Percentiles rank a stretch among this genome's conserved stretches.
Conservation (phyloP, 345 rosid genomes). For the Eucalyptus dawsonii region DNA sequence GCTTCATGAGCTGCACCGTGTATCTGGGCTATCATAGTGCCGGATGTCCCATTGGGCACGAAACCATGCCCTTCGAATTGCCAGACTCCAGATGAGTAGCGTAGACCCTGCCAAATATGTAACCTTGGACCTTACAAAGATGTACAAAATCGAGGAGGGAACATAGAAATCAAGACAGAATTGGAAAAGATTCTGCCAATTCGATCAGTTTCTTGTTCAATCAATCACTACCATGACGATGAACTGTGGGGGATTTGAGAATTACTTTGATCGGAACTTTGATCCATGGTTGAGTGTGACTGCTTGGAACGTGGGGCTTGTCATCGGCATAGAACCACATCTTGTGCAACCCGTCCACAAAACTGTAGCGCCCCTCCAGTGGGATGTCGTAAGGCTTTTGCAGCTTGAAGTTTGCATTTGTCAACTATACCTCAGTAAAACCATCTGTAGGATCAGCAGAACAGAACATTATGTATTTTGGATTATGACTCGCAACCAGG, state of each 20-base stretch:
- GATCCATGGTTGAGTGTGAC: conserved; percentile 7
- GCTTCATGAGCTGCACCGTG: conserved; percentile 9
- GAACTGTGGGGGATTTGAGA: not conserved
- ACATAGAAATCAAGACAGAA: not conserved
- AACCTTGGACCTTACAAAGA: not conserved
- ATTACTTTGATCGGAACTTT: not conserved
- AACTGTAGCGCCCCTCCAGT: not conserved
- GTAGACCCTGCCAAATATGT: conserved; percentile 9
- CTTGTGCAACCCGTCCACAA: not conserved
- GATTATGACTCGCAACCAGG: not conserved
- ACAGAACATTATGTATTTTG: not conserved
- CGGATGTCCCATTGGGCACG: conserved; percentile 16
- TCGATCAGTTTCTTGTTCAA: not conserved
- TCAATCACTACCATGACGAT: not conserved
- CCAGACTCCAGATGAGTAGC: conserved; percentile 19
- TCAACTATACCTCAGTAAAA: conserved; percentile 2
- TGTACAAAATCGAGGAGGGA: not conserved
- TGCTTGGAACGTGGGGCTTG: conserved; percentile 4
- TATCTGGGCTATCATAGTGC: conserved; percentile 18
- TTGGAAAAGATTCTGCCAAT: not conserved
- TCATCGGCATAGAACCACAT: conserved; percentile 3
- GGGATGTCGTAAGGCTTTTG: conserved; percentile 4
- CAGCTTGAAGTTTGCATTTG: not conserved
- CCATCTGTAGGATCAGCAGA: conserved; percentile 10
- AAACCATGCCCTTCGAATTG: conserved; percentile 26